A percentile compares a stretch with the other conserved stretches of the same genome.
Conservation (phyloP, 2,329 filamentous ascomycete genomes). For the Cercospora sp. region DNA sequence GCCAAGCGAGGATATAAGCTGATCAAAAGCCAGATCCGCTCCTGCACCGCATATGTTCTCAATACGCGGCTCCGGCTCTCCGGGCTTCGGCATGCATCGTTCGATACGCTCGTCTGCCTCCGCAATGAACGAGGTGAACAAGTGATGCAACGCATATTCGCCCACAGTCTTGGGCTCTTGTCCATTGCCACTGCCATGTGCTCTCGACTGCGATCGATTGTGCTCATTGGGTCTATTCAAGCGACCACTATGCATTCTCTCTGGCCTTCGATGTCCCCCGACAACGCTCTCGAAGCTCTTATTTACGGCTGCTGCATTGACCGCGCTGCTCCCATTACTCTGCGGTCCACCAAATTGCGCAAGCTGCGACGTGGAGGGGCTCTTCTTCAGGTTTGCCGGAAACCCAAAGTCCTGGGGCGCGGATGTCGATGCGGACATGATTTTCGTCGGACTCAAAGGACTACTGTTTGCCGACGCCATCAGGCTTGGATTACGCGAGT, state of each 20-base stretch:
- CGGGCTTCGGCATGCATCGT: constrained; percentile 76
- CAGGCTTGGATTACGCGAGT: constrained; percentile 84
- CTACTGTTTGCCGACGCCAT: constrained; percentile 73
- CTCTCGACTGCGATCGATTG: constrained; percentile 68
- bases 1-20: constrained; percentile 87
- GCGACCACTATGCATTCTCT: constrained; percentile 56
- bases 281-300: constrained; percentile 33
- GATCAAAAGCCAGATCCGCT: constrained; percentile 85
- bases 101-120: constrained; percentile 96
- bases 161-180: constrained; percentile 89
- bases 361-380: constrained; percentile 37
- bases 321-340: constrained; percentile 18
- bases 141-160: constrained; percentile 92
- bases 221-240: constrained; percentile 70
- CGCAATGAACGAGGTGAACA: constrained; percentile 95
- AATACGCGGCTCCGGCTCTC: constrained; percentile 78
- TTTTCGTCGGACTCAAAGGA: constrained; percentile 84
- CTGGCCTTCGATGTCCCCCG: constrained; percentile 38
- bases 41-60: constrained; percentile 89
- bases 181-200: constrained; percentile 21
- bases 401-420: constrained; percentile 26
- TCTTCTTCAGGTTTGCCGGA: constrained; percentile 33
- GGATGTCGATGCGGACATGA: constrained; percentile 52
- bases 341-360: constrained; percentile 30
- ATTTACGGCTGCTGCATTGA: constrained; percentile 28